Percentiles rank a stretch among this genome's conserved stretches.
These are phyloP conservation scores for Wallacemonas sp. DNA, from an alignment of 208 protist species.

Conservation along the genomic window DNA sequence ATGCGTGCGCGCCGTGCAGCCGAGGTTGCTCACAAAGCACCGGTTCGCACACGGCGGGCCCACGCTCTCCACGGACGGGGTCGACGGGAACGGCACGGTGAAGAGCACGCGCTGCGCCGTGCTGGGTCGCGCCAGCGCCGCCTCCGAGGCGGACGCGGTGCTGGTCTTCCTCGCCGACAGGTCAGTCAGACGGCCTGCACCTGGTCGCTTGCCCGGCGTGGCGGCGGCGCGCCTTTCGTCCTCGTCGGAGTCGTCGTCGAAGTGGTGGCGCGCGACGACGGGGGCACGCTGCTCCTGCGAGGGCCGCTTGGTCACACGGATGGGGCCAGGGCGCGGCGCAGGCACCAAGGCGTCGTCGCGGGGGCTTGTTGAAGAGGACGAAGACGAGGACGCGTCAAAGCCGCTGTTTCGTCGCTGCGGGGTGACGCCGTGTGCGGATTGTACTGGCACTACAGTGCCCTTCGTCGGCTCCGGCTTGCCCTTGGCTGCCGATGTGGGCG, in stretches of 20 bases:
- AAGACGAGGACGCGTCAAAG: no score
- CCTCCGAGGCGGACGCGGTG: no score
- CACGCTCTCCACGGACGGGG: constrained; percentile 22
- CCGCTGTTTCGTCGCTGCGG: no score
- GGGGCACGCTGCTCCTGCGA: not conserved
- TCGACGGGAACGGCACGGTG: constrained; percentile 69
- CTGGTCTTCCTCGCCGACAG: no score
- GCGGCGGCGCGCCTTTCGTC: not conserved
- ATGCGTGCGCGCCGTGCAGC: constrained; percentile 23
- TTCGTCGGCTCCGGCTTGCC: no score
- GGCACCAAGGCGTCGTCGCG: no score
- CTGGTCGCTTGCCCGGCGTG: not conserved
- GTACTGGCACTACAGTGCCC: no score
- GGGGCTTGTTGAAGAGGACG: no score
- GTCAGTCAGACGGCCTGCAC: no score
- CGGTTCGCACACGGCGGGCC: constrained; percentile 41
- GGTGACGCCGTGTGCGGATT: no score
- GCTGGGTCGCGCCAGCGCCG: not conserved
- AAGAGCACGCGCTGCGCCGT: constrained; percentile 22
- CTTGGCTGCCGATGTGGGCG: no score
- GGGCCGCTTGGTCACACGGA: not conserved
- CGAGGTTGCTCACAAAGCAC: constrained; percentile 73
- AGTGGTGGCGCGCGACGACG: constrained; percentile 20
- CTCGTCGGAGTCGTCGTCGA: constrained; percentile 53
- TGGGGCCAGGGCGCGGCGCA: no score